phyloP scores from a whole-genome alignment of 106 monocot genomes.

The Alisma plantagoaquatica region DNA sequence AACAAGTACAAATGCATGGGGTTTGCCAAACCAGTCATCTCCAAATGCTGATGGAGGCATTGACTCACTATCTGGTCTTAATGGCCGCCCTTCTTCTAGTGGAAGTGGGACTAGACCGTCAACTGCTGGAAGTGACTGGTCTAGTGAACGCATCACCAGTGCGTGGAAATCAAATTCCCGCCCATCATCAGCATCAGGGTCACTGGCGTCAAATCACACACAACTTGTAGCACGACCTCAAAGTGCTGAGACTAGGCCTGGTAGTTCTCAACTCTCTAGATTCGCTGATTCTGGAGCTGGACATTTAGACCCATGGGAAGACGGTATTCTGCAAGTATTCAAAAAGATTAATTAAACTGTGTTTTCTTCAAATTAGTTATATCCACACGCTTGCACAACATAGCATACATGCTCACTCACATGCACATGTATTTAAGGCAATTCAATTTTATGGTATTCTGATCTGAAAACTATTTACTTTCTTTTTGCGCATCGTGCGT shows the following conservation, averaged over 20 bases:
- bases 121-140: slow-evolving; percentile 74
- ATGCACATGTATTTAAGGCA: no score
- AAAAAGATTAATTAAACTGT: no score
- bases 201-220: slow-evolving; percentile 40
- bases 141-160: slow-evolving; percentile 31
- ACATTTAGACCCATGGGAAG: slow-evolving; percentile 33
- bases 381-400: no score
- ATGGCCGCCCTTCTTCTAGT: slow-evolving; percentile 69
- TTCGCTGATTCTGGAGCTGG: slow-evolving; percentile 58
- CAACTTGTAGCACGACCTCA: slow-evolving; percentile 49
- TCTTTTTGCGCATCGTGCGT: no score
- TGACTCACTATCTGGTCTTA: slow-evolving; percentile 37
- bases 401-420: no score
- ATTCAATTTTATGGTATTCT: no score
- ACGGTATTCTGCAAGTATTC: no score
- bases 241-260: slow-evolving; percentile 90
- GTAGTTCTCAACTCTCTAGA: slow-evolving; percentile 72
- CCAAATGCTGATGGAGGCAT: slow-evolving; percentile 47
- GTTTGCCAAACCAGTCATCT: slow-evolving; percentile 43
- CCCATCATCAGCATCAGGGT: slow-evolving; percentile 79
- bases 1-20: slow-evolving; percentile 58
- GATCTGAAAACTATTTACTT: no score
- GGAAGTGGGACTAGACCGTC: slow-evolving; percentile 77
- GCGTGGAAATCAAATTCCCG: slow-evolving; percentile 75
- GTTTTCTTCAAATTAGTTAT: no score